phyloP scores from a whole-genome alignment of 2,329 filamentous ascomycete species.

The Pyrenophora seminiperda region DNA sequence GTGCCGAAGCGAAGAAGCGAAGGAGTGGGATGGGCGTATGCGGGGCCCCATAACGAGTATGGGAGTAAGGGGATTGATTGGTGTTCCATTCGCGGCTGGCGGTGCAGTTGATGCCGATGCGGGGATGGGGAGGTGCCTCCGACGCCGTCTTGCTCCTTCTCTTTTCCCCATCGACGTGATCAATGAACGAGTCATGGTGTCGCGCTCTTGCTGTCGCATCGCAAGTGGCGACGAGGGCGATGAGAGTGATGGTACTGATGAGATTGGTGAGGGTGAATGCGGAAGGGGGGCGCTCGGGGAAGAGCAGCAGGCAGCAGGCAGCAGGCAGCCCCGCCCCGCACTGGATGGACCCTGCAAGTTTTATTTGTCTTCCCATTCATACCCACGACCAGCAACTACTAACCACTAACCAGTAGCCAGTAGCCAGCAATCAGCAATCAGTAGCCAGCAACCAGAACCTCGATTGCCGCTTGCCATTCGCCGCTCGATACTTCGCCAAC shows the following conservation, averaged over 20 bases:
- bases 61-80: no score
- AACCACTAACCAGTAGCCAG: no score
- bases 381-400: background rate
- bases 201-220: background rate
- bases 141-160: background rate
- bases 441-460: background rate
- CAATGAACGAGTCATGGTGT: background rate
- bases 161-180: background rate
- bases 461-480: no score
- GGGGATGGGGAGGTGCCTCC: conserved; percentile 3
- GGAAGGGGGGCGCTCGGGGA: conserved; percentile 7
- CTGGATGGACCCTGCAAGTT: conserved; percentile 17
- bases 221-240: conserved; percentile 3
- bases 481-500: conserved; percentile 1
- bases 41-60: conserved; percentile 20
- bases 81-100: conserved; percentile 1
- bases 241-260: no score
- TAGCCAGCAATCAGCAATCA: no score
- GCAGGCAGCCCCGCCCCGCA: no score
- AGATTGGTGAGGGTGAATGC: background rate
- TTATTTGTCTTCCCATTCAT: conserved; percentile 6
- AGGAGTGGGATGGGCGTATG: conserved; percentile 8
- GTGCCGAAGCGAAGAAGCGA: no score
- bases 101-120: conserved; percentile 2
- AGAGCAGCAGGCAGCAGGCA: no score